A percentile compares a stretch with the other conserved stretches of the same genome.
Evolutionary conservation across 2,329 filamentous ascomycete species (phyloP).

Genomic region (Zasmidium cellare): DNA sequence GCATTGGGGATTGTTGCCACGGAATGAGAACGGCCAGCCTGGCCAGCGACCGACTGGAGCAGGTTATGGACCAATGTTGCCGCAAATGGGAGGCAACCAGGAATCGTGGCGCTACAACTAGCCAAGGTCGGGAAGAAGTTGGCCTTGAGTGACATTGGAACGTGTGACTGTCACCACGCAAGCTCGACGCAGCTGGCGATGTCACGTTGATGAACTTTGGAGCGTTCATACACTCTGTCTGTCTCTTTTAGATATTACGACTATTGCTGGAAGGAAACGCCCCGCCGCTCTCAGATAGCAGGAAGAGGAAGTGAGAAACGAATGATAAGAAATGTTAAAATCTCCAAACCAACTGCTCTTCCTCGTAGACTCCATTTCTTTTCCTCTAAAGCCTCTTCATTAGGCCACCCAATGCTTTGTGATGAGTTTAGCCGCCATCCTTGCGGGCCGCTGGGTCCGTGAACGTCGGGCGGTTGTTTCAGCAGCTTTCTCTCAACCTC

Average conservation of each 20-base stretch:
- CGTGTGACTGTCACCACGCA: no score
- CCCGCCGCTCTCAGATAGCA: neutral
- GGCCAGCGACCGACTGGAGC: no score
- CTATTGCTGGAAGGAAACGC: neutral
- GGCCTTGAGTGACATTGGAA: neutral
- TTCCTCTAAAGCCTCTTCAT: no score
- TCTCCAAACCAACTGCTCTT: neutral
- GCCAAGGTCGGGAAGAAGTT: neutral
- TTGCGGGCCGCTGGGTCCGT: neutral
- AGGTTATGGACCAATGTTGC: constrained; percentile 31
- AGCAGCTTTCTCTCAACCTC: neutral
- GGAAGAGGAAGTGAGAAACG: neutral
- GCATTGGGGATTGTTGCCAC: constrained; percentile 22
- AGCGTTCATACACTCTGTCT: no score
- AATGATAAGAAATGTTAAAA: neutral
- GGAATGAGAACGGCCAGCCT: constrained; percentile 13
- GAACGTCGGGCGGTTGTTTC: neutral
- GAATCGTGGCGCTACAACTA: constrained; percentile 31
- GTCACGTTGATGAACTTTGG: neutral
- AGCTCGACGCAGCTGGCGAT: no score
- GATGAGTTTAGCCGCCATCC: neutral
- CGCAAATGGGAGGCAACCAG: constrained; percentile 29
- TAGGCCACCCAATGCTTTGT: no score
- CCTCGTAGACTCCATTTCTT: no score
- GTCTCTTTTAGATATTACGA: neutral